Conservation (phyloP, 768 basidiomycete genomes). For the Collybia sp. region DNA sequence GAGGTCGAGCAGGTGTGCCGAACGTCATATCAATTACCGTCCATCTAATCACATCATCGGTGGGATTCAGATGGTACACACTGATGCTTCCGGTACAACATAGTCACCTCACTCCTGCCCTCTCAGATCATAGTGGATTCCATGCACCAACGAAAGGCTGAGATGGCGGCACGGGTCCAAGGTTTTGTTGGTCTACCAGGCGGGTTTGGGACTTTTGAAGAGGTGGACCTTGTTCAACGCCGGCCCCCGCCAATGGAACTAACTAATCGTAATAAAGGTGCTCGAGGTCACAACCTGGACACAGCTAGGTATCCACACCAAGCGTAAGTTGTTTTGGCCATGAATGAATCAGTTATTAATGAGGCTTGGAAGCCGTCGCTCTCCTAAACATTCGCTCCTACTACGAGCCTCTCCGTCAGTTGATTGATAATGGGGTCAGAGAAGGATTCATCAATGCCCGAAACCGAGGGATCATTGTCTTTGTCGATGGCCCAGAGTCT, state of each 20-base stretch:
- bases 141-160: slow-evolving; percentile 87
- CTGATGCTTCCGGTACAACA: not conserved
- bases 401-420: slow-evolving; percentile 76
- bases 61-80: too few species aligned
- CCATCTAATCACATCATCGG: too few species aligned
- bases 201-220: slow-evolving; percentile 94
- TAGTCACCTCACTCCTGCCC: slow-evolving; percentile 4
- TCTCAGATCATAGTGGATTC: slow-evolving; percentile 65
- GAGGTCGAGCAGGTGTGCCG: too few species aligned
- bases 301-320: slow-evolving; percentile 82
- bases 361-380: slow-evolving; percentile 56
- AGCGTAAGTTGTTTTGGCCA: slow-evolving; percentile 48
- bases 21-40: too few species aligned
- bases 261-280: slow-evolving; percentile 38
- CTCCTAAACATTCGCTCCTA: slow-evolving; percentile 83
- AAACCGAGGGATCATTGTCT: slow-evolving; percentile 60
- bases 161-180: slow-evolving; percentile 78
- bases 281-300: slow-evolving; percentile 95
- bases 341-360: not conserved
- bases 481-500: slow-evolving; percentile 70
- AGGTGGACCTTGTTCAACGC: slow-evolving; percentile 41
- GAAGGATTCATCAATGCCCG: slow-evolving; percentile 70
- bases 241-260: slow-evolving; percentile 1
- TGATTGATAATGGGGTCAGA: slow-evolving; percentile 62
- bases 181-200: slow-evolving; percentile 91